Evolutionary conservation across 2,329 filamentous ascomycete species (phyloP).

Genomic region (Neofusicoccum umdonicola): DNA sequence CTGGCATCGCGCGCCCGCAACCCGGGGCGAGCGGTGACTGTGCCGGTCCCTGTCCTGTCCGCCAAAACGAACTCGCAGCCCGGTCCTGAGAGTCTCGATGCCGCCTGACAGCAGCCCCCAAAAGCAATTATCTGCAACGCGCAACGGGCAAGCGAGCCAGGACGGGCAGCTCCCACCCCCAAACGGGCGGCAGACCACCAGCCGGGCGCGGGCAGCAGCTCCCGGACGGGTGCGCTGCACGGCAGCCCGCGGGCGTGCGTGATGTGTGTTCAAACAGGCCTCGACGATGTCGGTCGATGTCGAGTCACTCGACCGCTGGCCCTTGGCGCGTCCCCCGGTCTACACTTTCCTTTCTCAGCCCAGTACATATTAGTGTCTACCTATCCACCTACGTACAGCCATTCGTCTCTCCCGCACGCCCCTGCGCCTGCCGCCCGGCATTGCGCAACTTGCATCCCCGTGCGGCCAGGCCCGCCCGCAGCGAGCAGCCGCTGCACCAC

Average conservation of each 20-base stretch:
- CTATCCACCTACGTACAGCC: conserved; percentile 8
- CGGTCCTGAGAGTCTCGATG: not conserved
- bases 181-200: not conserved
- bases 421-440: conserved; percentile 8
- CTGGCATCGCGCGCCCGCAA: not conserved
- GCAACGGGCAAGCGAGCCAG: not conserved
- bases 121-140: conserved; percentile 14
- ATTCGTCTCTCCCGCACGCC: not conserved
- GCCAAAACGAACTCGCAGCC: not conserved
- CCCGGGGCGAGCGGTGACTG: conserved; percentile 1
- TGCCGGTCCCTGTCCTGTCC: not conserved
- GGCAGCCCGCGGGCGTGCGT: not conserved
- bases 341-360: conserved; percentile 12
- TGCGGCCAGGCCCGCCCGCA: conserved; percentile 10
- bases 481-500: not conserved
- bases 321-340: not conserved
- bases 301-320: not conserved
- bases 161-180: not conserved
- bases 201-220: not conserved
- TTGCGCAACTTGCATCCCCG: conserved; percentile 8
- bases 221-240: not conserved
- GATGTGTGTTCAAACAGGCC: not conserved
- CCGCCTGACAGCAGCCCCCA: not conserved
- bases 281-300: not conserved
- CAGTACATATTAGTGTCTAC: conserved; percentile 1